Percentiles rank a stretch among this genome's conserved stretches.
These are phyloP conservation scores for Astrothelium macrocarpum DNA, from an alignment of 495 filamentous ascomycete genomes.

Conservation along the genomic window DNA sequence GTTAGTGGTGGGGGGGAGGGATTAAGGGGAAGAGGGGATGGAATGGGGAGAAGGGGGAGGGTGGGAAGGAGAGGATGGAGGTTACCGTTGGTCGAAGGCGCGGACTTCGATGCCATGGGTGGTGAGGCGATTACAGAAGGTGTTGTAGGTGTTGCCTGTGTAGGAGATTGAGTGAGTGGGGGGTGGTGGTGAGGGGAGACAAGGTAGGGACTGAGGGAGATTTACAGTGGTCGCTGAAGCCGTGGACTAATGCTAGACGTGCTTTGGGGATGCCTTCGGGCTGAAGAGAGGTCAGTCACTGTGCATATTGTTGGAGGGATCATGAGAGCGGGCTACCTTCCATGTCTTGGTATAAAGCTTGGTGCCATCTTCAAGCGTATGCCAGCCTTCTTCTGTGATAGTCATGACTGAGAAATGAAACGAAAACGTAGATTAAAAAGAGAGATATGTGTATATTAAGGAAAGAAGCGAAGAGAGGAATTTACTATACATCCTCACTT, in stretches of 20 bases:
- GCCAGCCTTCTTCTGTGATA: constrained; percentile 28
- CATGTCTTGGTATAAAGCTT: constrained; percentile 77
- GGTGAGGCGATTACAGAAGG: constrained; percentile 59
- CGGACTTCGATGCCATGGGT: constrained; percentile 61
- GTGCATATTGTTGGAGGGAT: constrained; percentile 19
- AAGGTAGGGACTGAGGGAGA: too few relatives aligned
- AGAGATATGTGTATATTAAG: too few relatives aligned
- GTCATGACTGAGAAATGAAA: neutral
- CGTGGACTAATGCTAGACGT: constrained; percentile 69
- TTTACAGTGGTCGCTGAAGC: constrained; percentile 71
- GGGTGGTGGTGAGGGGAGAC: neutral
- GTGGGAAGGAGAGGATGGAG: too few relatives aligned
- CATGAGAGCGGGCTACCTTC: constrained; percentile 51
- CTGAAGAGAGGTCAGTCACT: constrained; percentile 33
- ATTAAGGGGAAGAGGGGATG: constrained; percentile 30
- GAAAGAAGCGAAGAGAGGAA: too few relatives aligned
- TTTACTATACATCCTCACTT: too few relatives aligned
- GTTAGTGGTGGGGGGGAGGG: constrained; percentile 16
- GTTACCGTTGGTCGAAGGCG: constrained; percentile 73
- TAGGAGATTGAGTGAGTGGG: neutral
- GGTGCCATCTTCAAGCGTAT: constrained; percentile 43
- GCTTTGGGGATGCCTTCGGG: constrained; percentile 42
- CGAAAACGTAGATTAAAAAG: neutral
- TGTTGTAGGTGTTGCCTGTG: constrained; percentile 55
- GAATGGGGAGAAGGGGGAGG: constrained; percentile 5